Conservation (phyloP, 2,329 filamentous ascomycete genomes). For the Neocucurbitaria cava region DNA sequence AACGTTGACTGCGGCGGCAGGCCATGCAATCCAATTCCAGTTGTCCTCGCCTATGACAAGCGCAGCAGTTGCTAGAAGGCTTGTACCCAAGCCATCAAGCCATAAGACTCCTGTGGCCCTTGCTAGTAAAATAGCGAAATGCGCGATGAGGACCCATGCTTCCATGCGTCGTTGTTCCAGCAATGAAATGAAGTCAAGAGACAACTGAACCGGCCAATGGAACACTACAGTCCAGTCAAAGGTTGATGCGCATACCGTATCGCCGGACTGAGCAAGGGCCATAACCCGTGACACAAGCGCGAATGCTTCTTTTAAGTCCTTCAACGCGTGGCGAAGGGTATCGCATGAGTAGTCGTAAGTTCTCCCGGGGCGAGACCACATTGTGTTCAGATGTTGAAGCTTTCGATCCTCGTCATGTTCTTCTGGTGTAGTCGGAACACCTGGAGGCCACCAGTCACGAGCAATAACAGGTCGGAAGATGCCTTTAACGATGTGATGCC, state of each 20-base stretch:
- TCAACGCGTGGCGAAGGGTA: slow-evolving; percentile 19
- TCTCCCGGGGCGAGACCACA: slow-evolving; percentile 31
- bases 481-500: slow-evolving; percentile 25
- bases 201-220: slow-evolving; percentile 21
- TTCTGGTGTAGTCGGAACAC: slow-evolving; percentile 15
- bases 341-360: slow-evolving; percentile 35
- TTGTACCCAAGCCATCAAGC: slow-evolving; percentile 25
- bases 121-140: slow-evolving; percentile 31
- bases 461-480: slow-evolving; percentile 20
- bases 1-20: slow-evolving; percentile 20
- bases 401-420: slow-evolving; percentile 24
- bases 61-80: slow-evolving; percentile 30
- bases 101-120: slow-evolving; percentile 26
- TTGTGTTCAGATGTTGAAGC: slow-evolving; percentile 21
- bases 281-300: slow-evolving; percentile 31
- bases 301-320: slow-evolving; percentile 26
- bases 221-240: slow-evolving; percentile 32
- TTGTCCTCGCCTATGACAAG: slow-evolving; percentile 30
- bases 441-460: slow-evolving; percentile 36
- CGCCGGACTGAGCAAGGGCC: slow-evolving; percentile 1
- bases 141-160: slow-evolving; percentile 38
- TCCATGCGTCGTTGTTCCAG: slow-evolving; percentile 30
- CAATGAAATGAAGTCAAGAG: slow-evolving; percentile 22
- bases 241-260: neutral
- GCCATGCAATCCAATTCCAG: slow-evolving; percentile 35